Conservation (phyloP, 306 rosid genomes). For the Bauhinia variegata region DNA sequence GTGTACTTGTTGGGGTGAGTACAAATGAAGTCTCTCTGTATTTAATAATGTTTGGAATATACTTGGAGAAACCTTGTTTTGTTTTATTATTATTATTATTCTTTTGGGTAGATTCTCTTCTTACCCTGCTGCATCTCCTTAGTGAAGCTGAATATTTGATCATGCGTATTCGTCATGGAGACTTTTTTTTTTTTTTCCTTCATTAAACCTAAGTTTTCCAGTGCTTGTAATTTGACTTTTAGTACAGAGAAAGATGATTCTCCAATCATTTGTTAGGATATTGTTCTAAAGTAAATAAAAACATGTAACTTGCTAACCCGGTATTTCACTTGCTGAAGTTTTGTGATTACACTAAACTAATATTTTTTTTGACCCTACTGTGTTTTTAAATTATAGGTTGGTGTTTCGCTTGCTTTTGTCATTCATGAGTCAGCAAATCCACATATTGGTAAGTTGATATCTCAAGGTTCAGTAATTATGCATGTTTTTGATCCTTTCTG, state of each 20-base stretch:
- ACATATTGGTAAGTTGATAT: conserved; percentile 77
- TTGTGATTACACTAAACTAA: conserved; percentile 27
- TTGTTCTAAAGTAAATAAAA: conserved; percentile 18
- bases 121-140: conserved; percentile 8
- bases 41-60: conserved; percentile 20
- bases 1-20: conserved; percentile 94
- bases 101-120: conserved; percentile 12
- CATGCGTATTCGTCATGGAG: conserved; percentile 6
- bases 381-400: conserved; percentile 66
- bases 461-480: conserved; percentile 19
- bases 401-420: conserved; percentile 92
- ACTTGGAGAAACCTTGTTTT: conserved; percentile 5
- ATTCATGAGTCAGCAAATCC: conserved; percentile 98
- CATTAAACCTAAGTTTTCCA: conserved; percentile 17
- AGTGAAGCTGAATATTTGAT: conserved; percentile 26
- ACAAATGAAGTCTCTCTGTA: conserved; percentile 35
- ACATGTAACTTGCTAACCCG: conserved; percentile 22
- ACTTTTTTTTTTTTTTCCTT: conserved; percentile 28
- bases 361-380: conserved; percentile 11
- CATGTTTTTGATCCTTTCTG: not conserved
- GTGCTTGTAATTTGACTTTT: conserved; percentile 2
- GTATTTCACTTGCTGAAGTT: conserved; percentile 15
- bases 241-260: conserved; percentile 15
- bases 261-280: conserved; percentile 15
- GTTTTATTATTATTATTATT: not conserved